phyloP scores from a whole-genome alignment of 192 early-diverging fungal species.

The Lobosporangium transversale region DNA sequence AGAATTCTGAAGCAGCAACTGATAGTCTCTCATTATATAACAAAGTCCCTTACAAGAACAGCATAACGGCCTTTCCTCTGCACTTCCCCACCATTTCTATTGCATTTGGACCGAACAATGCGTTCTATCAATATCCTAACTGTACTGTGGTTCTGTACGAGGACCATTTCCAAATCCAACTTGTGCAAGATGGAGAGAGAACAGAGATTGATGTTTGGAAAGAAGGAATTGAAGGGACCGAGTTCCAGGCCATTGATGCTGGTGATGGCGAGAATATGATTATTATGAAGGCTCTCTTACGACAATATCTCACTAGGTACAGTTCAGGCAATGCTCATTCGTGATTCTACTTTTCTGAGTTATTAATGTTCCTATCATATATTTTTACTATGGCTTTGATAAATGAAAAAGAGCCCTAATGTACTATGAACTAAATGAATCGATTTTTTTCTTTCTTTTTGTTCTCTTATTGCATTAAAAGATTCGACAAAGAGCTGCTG shows the following conservation, averaged over 20 bases:
- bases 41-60: constrained; percentile 25
- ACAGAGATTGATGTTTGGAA: constrained; percentile 55
- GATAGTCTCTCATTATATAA: constrained; percentile 7
- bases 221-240: constrained; percentile 47
- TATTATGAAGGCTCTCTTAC: constrained; percentile 23
- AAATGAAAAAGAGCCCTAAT: neutral
- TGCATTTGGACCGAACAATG: constrained; percentile 48
- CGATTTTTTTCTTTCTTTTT: neutral
- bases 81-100: constrained; percentile 52
- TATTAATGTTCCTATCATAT: too few species aligned
- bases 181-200: constrained; percentile 42
- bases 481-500: constrained; percentile 53
- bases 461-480: neutral
- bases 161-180: constrained; percentile 50
- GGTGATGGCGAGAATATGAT: constrained; percentile 42
- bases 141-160: constrained; percentile 47
- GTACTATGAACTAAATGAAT: neutral
- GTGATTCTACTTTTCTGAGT: neutral
- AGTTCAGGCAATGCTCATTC: neutral
- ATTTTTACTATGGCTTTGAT: too few species aligned
- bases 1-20: neutral
- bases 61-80: constrained; percentile 42
- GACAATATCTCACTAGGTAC: constrained; percentile 52
- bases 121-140: constrained; percentile 46
- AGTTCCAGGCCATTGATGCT: constrained; percentile 34